Evolutionary conservation across 257 asterid species (phyloP), one percentile per base, ranked within the genome.

Genomic region (Plantago major): DNA sequence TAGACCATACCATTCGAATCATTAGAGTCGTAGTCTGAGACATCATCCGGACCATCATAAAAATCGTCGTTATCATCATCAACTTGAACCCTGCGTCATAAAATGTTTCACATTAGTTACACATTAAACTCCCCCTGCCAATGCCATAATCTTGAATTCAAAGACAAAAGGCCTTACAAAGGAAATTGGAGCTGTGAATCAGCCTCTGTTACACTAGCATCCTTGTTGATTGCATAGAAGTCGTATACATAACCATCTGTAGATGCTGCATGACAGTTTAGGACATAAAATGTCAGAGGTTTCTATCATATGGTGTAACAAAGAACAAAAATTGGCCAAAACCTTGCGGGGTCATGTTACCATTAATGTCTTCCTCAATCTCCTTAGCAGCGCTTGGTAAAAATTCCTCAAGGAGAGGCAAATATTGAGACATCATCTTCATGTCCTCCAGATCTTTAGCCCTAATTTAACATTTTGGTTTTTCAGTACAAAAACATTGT

Each of bases 381-480:
- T 93, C 97, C 58, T 38, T 72, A 63, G 99, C 99, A 79, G 95
- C 99, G 75, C 71, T 67, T 38, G 99, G 99, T 65, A 89, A 64
- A 67, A 76, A 76, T 60, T 93, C 95, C 73, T 79, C 72, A 61
- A 93, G 77, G 46, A 93, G 96, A 71, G 97, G 97, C 83, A 93
- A 77, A 72, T 72, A 87, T 17, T 80, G 79, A 55, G 90, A 83
- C 96, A 93, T 67, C 84, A 79, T 79, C 78, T 37, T 87, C 70
- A 65, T 67, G 67, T 83, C 95, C 60, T 86, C 92, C 71, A 80
- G 56, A 58, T 83, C 86, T 14, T 72, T n/a, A 62, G 74, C 76
- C 69, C 95, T 87, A 69, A 56, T 33, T 59, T n/a, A 62, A 55
- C 1, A 59, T 68, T 65, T 22, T 33, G 58, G 61, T 62, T 60